Base-by-base conservation (phyloP, 176 grass and related monocot species). In the Ensete ventricosum region DNA sequence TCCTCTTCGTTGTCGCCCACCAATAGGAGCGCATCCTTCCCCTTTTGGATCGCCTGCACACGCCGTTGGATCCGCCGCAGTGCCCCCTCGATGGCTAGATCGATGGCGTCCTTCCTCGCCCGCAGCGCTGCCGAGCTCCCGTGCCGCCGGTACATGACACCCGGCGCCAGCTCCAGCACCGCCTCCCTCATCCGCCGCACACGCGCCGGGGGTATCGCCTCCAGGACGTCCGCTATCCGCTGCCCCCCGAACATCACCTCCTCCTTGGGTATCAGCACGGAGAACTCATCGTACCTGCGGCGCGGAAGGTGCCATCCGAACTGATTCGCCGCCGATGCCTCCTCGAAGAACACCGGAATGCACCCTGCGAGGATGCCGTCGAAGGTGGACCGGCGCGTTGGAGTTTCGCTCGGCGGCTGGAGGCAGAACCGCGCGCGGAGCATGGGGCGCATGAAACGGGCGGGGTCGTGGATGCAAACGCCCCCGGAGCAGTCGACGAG, bases 321-420 rank as follows among this genome's bases (percentile, higher is more conserved):
- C 64, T 89, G 90, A 50, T 49, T 64, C 74, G 54, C 79, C 57
- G 91, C 91, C n/a, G 80, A 75, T 11, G 79, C 19, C 29, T 84
- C 84, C 84, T 93, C 90, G 73, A 92, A 92, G 81, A 92, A 89
- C 1, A 93, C 87, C 1, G 84, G 90, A 64, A 89, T 80, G 71
- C 87, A 89, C 1, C 90, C 90, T 8, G 90, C 73, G 23, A 93
- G 55, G 43, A 92, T 83, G 68, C 87, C 82, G 66, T 88, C 86
- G 79, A 93, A 93, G 43, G 90, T 83, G 52, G 87, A 89, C 25
- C 84, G 84, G 29, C 87, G 76, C 50, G 90, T 83, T 8, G 82
- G 90, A 23, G 82, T 87, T 64, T 89, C 84, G 67, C 90, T 80
- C 13, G 87, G 90, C 3, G 87, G 90, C 76, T 89, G 79, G 67